Evolutionary conservation across 140 eudicot genomes (phyloP).

Genomic region (Stevia rebaudiana): DNA sequence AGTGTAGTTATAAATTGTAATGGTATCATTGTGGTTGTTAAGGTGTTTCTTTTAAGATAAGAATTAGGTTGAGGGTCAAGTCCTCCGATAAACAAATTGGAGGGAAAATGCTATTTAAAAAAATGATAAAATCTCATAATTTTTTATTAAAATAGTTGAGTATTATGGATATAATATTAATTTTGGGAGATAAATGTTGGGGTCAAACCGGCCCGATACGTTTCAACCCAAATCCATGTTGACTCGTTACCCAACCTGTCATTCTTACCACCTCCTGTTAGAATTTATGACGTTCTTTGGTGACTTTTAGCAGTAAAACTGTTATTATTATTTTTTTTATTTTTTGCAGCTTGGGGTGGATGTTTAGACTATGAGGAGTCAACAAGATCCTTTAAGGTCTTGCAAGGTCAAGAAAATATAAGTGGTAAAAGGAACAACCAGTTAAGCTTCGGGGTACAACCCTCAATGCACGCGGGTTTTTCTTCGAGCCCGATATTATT

Average conservation of each 20-base stretch:
- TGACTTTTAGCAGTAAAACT: not conserved
- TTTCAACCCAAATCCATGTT: not conserved
- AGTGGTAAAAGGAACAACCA: slow-evolving; percentile 53
- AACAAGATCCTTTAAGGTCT: slow-evolving; percentile 83
- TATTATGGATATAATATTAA: not conserved
- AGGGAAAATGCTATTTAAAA: no score
- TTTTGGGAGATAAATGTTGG: no score
- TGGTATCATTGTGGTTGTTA: no score
- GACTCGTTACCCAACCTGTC: not conserved
- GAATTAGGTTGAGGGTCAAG: no score
- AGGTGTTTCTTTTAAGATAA: no score
- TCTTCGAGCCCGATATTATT: slow-evolving; percentile 29
- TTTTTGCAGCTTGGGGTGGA: slow-evolving; percentile 51
- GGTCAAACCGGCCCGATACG: no score
- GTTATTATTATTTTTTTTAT: not conserved
- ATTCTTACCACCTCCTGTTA: not conserved
- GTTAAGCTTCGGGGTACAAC: slow-evolving; percentile 45
- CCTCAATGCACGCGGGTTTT: slow-evolving; percentile 41
- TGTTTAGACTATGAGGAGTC: slow-evolving; percentile 85
- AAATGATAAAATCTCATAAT: not conserved
- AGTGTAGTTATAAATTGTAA: not conserved
- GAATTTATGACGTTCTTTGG: slow-evolving; percentile 8
- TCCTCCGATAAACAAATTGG: no score
- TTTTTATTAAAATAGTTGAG: not conserved
- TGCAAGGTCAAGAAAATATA: slow-evolving; percentile 99